Evolutionary conservation across 2,329 filamentous ascomycete genomes (phyloP), one percentile per base, ranked within the genome.

Genomic region (Penicillium sp.): DNA sequence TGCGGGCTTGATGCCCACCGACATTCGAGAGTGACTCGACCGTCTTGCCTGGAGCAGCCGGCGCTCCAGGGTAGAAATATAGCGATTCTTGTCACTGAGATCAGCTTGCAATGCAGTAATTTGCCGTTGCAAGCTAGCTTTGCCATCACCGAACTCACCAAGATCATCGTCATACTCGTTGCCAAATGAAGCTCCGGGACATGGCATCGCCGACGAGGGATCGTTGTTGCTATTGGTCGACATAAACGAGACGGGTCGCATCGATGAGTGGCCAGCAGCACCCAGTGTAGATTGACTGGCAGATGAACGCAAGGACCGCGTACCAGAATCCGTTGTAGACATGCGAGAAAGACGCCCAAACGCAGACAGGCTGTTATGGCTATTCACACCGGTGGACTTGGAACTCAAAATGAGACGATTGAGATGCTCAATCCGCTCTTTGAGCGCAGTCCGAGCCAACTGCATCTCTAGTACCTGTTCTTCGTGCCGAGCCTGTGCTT

Each of bases 401-500:
- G 93, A 97, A 70, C 91, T 96, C 56, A 99, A 78, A 60, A 99
- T 97, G 46, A 99, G 79, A 44, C 93, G 87, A 74, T 97, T 99
- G 43, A 99, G 80, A 73, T 99, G 94, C 70, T 97, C 92, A 65
- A 99, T 99, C 29, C 94, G 87, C 77, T 99, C 94, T 72, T 97
- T 99, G 51, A 99, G 78, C 0, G 94, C 94, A 0, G 94, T 99
- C 39, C 94, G 86, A 30, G 94, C 94, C 43, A 99, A 82, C 71
- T 99, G 94, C 90, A 99, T 97, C 74, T 99, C 94, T 51, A 99
- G 81, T 83, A 99, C 93, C 73, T 99, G 94, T 76, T 97, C 94
- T 69, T 97, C 92, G 63, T 97, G 94, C 36, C 91, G 85, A 62
- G 90, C 84, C 62, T 91, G 87, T 7, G 89, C 89, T 73, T 97